These are phyloP conservation scores for Cucurbita ficifolia DNA, from an alignment of 306 rosid genomes.

Conservation along the genomic window DNA sequence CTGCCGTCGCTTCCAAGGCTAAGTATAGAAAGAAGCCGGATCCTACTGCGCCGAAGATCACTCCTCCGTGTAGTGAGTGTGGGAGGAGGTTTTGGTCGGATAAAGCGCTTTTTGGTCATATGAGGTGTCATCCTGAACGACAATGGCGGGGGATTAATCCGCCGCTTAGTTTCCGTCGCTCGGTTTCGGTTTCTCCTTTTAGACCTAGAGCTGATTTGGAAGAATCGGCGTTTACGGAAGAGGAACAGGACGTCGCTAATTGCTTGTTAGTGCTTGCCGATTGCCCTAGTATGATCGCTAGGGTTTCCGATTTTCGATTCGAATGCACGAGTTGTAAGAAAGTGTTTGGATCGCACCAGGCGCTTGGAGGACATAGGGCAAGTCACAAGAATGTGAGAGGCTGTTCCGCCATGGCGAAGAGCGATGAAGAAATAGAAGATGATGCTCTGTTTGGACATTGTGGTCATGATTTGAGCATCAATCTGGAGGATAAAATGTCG, in stretches of 20 bases:
- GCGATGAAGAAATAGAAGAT: slow-evolving; percentile 1
- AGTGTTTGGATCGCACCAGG: slow-evolving; percentile 70
- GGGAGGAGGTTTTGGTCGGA: slow-evolving; percentile 64
- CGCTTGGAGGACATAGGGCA: slow-evolving; percentile 66
- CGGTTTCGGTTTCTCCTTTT: background rate
- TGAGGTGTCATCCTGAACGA: slow-evolving; percentile 92
- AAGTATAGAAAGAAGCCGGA: slow-evolving; percentile 21
- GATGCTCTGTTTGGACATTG: background rate
- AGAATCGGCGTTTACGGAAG: slow-evolving; percentile 10
- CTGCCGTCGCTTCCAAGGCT: background rate
- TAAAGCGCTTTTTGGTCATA: slow-evolving; percentile 85
- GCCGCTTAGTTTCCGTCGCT: slow-evolving; percentile 19
- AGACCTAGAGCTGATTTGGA: background rate
- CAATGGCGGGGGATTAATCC: slow-evolving; percentile 80
- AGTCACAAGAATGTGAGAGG: slow-evolving; percentile 67
- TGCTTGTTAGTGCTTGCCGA: slow-evolving; percentile 41
- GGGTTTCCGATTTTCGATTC: slow-evolving; percentile 13
- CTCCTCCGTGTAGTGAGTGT: slow-evolving; percentile 53
- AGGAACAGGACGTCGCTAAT: slow-evolving; percentile 49
- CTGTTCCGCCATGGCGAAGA: slow-evolving; percentile 38
- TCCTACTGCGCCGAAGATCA: slow-evolving; percentile 22
- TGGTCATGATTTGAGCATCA: background rate
- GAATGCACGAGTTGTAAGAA: slow-evolving; percentile 73
- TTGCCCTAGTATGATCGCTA: background rate
- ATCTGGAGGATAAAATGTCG: background rate